These are phyloP conservation scores for Chimonanthus praecox DNA, from an alignment of 164 flowering plant species.

Conservation along the genomic window DNA sequence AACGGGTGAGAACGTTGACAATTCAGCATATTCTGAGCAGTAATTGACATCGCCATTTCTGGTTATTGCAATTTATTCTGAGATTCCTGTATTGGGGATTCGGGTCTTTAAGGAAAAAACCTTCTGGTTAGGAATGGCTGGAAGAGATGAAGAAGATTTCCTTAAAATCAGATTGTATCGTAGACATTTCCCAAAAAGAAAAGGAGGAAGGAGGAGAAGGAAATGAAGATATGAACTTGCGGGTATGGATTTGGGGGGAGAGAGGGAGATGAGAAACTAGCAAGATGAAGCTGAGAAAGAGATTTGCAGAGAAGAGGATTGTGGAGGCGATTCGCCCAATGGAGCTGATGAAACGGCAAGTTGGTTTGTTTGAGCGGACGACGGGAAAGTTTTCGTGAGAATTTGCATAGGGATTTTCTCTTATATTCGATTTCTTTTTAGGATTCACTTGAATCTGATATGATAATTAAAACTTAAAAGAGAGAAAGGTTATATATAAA, in stretches of 20 bases:
- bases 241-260: neutral
- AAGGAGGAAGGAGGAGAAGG: neutral
- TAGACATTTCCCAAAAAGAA: neutral
- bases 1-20: conserved; percentile 1
- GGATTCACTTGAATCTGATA: no score
- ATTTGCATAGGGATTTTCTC: no score
- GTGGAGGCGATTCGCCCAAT: no score
- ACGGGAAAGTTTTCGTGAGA: no score
- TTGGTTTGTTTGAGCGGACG: neutral
- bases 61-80: neutral
- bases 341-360: neutral
- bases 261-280: no score
- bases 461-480: no score
- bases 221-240: neutral
- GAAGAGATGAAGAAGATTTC: neutral
- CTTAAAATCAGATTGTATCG: neutral
- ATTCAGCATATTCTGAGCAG: conserved; percentile 18
- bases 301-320: neutral
- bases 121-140: neutral
- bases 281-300: neutral
- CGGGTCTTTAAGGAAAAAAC: neutral
- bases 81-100: neutral
- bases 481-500: no score
- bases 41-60: conserved; percentile 18
- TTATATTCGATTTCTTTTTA: no score